Evolutionary conservation across 441 rosid species (phyloP), one percentile per base, ranked within the genome.

Genomic region (Adansonia grandidieri): DNA sequence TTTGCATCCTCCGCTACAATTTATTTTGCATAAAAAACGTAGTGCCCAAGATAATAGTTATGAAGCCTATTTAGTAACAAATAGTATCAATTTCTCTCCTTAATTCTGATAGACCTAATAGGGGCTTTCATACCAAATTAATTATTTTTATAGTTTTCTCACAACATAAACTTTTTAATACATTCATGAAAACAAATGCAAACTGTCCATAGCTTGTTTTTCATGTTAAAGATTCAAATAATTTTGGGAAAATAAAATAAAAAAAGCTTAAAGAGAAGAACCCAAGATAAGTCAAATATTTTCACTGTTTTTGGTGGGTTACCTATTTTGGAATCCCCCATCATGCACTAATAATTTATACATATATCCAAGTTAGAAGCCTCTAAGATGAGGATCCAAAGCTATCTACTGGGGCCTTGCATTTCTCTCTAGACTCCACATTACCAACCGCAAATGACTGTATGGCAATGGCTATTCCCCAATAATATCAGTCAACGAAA

Each of bases 251-350:
- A 66, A 51, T 28, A 28, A 28, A 28, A 28, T 28, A 28, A 28
- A 28, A 28, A 28, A 71, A 51, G 45, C 14, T 47, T 47, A 4
- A 50, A 24, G 3, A 24, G 6, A 50, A 71, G 61, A 47, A 47
- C 51, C 37, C 73, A 69, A 20, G 17, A 42, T 0, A 42, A n/a
- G 71, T 44, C 15, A 42, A 2, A 10, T 42, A 20, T 6, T 69
- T 47, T 47, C 57, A 69, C 73, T 20, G 11, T 69, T 65, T 47
- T 69, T 47, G 73, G 57, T 47, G 73, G 73, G 57, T 69, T 69
- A 37, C 73, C 50, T 9, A 11, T 11, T 45, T 20, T 11, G n/a
- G 54, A 67, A 64, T 40, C 48, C 3, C 22, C 24, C 0, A 40
- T 42, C 51, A 19, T 47, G 8, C 72, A 19, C 72, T 19, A 19